Evolutionary conservation across 2,329 filamentous ascomycete species (phyloP).

Genomic region (Hymenoscyphus scutula): DNA sequence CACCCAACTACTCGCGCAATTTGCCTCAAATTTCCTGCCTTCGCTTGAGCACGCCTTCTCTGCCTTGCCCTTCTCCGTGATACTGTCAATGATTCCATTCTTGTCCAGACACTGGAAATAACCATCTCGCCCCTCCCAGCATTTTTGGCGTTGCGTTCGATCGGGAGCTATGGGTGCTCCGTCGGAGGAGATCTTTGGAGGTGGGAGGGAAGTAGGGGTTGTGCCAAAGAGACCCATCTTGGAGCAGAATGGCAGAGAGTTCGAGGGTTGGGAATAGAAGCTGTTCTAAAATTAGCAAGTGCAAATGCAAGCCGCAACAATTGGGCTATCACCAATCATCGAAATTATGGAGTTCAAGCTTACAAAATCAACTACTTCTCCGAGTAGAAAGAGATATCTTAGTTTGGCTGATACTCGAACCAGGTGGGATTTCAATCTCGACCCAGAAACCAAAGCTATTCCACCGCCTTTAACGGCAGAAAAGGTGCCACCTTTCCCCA

Average conservation of each 20-base stretch:
- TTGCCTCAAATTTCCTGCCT: slow-evolving; percentile 69
- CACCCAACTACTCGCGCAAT: slow-evolving; percentile 91
- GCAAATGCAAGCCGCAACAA: neutral
- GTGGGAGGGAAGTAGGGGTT: slow-evolving; percentile 36
- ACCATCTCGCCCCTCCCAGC: slow-evolving; percentile 85
- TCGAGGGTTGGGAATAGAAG: neutral
- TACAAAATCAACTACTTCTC: too few relatives aligned
- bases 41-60: slow-evolving; percentile 58
- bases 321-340: neutral
- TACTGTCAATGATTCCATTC: slow-evolving; percentile 74
- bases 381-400: too few relatives aligned
- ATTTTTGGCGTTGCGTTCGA: slow-evolving; percentile 74
- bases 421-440: neutral
- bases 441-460: neutral
- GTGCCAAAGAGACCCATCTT: slow-evolving; percentile 51
- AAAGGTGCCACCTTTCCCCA: slow-evolving; percentile 10
- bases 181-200: slow-evolving; percentile 49
- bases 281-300: neutral
- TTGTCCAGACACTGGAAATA: slow-evolving; percentile 89
- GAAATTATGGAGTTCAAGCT: neutral
- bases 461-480: slow-evolving; percentile 22
- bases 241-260: neutral
- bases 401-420: too few relatives aligned
- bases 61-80: slow-evolving; percentile 54
- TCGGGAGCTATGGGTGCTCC: slow-evolving; percentile 77